Evolutionary conservation across 2,329 filamentous ascomycete genomes (phyloP).

Genomic region (Orbilia oligospora): DNA sequence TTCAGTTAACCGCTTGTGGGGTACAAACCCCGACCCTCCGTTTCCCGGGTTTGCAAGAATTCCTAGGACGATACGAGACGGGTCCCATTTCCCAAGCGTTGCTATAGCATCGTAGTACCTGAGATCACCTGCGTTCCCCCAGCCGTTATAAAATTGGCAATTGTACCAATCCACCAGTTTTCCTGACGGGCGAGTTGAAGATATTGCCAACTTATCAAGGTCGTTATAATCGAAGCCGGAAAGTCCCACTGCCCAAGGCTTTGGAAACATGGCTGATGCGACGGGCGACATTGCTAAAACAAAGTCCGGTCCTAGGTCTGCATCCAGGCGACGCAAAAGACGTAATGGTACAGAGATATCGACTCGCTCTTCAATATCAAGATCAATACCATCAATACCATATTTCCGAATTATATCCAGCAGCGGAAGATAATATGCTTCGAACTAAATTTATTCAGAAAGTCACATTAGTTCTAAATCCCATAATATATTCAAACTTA

Average conservation of each 20-base stretch:
- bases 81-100: constrained; percentile 68
- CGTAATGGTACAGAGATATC: constrained; percentile 66
- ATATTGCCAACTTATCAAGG: constrained; percentile 66
- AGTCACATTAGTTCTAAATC: not conserved
- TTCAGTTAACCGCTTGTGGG: constrained; percentile 12
- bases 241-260: constrained; percentile 65
- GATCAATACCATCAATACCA: constrained; percentile 68
- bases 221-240: constrained; percentile 70
- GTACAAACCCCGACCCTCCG: constrained; percentile 59
- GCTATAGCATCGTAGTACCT: constrained; percentile 69
- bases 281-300: constrained; percentile 71
- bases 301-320: constrained; percentile 70
- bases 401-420: constrained; percentile 67
- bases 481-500: not conserved
- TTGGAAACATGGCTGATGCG: constrained; percentile 69
- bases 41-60: constrained; percentile 47
- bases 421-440: constrained; percentile 70
- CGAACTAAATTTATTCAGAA: constrained; percentile 66
- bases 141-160: constrained; percentile 72
- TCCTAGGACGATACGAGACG: constrained; percentile 45
- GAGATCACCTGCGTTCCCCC: constrained; percentile 69
- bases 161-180: constrained; percentile 70
- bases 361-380: constrained; percentile 70
- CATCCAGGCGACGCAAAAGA: constrained; percentile 38
- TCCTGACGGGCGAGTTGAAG: constrained; percentile 61